Percentiles rank a stretch among this genome's conserved stretches.
These are phyloP conservation scores for Cutaneotrichosporon spelunceum DNA, from an alignment of 1,284 basidiomycete species.

Conservation along the genomic window DNA sequence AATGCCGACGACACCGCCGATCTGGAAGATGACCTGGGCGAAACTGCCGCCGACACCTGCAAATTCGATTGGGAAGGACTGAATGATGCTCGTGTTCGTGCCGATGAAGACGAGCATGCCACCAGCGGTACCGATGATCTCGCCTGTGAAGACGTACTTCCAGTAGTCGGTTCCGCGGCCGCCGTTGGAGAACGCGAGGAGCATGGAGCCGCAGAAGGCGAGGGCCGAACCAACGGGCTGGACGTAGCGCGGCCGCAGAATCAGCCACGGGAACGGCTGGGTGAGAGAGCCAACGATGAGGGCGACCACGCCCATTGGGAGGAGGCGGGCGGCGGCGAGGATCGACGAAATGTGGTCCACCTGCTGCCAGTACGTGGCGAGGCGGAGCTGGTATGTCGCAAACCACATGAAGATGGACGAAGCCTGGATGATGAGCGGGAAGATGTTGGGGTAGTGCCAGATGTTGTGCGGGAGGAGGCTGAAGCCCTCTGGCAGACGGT, in stretches of 20 bases:
- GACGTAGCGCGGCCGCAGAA: constrained; percentile 42
- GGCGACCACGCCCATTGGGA: constrained; percentile 48
- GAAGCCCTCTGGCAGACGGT: constrained; percentile 38
- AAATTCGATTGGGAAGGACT: constrained; percentile 40
- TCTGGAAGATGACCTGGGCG: constrained; percentile 48
- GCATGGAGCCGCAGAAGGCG: constrained; percentile 40
- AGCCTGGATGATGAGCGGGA: constrained; percentile 44
- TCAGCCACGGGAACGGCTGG: constrained; percentile 39
- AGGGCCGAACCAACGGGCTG: constrained; percentile 37
- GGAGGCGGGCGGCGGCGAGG: constrained; percentile 43
- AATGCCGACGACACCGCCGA: constrained; percentile 48
- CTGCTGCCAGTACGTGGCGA: constrained; percentile 48
- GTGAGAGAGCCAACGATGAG: constrained; percentile 39
- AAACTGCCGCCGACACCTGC: constrained; percentile 44
- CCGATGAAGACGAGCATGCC: constrained; percentile 48
- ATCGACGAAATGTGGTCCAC: constrained; percentile 41
- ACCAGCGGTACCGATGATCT: constrained; percentile 43
- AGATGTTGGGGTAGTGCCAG: constrained; percentile 48
- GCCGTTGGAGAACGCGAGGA: constrained; percentile 44
- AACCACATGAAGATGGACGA: constrained; percentile 31
- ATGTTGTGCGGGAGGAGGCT: constrained; percentile 47
- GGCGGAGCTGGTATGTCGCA: constrained; percentile 44
- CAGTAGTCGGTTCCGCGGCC: constrained; percentile 46
- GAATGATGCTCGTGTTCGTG: constrained; percentile 44
- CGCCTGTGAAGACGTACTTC: constrained; percentile 44